phyloP scores from a whole-genome alignment of 306 rosid genomes.

The Inga oerstediana region DNA sequence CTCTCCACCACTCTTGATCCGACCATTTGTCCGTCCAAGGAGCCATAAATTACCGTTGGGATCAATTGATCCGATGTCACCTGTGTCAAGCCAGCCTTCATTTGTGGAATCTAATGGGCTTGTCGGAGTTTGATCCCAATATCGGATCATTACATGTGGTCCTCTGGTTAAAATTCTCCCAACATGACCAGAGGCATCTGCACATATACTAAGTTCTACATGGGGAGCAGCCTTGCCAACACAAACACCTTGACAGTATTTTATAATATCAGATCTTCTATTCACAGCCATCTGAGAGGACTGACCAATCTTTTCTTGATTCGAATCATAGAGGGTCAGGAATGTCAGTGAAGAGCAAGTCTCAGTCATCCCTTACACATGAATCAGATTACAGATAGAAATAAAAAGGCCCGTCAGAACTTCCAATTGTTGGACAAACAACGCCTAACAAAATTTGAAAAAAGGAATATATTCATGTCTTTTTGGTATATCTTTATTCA shows the following conservation, averaged over 20 bases:
- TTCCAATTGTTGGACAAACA: not conserved
- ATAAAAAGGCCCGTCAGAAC: constrained; percentile 25
- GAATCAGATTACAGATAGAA: constrained; percentile 28
- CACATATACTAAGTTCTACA: constrained; percentile 66
- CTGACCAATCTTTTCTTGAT: constrained; percentile 32
- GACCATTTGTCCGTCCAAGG: constrained; percentile 72
- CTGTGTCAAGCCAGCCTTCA: constrained; percentile 84
- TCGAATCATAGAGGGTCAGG: constrained; percentile 59
- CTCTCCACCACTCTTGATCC: constrained; percentile 94
- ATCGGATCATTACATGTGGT: constrained; percentile 81
- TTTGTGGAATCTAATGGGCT: constrained; percentile 35
- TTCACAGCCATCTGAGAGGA: constrained; percentile 26
- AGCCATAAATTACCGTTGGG: constrained; percentile 74
- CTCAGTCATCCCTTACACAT: constrained; percentile 81
- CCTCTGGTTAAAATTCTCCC: constrained; percentile 96
- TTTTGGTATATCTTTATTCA: not conserved
- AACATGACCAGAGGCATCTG: constrained; percentile 43
- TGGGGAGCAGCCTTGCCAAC: constrained; percentile 97
- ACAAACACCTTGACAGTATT: constrained; percentile 70
- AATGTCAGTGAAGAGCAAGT: constrained; percentile 88
- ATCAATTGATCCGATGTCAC: constrained; percentile 83
- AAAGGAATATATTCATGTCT: not conserved
- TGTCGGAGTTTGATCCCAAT: constrained; percentile 64
- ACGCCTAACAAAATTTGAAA: constrained; percentile 1
- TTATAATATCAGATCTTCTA: constrained; percentile 33